Evolutionary conservation across 1,139 yeast genomes (phyloP), one percentile per base, ranked within the genome.

Genomic region (Yamadazyma sp.): DNA sequence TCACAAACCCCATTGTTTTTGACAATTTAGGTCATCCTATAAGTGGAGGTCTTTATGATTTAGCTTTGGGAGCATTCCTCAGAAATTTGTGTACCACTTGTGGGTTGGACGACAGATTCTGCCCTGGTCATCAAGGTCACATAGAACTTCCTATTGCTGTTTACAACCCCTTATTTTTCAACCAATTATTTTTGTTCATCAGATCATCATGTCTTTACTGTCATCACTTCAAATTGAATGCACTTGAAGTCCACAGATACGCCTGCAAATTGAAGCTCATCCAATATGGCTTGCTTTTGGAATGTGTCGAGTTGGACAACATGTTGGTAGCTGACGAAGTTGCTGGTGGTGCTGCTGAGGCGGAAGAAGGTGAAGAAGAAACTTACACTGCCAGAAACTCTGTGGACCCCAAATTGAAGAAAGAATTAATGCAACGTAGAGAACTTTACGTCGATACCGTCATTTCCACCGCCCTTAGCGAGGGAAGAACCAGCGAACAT

Each of bases 121-220:
- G 99, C 68, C 97, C 98, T 2, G 99, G 99, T 28, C 99, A 94
- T 63, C 89, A 88, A 66, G 99, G 99, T 44, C 98, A 94, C 63
- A 89, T 94, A 45, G 97, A 92, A 61, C 76, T 94, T 51, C 98
- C 98, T 8, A 84, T 88, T 30, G 96, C 98, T 5, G 95, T 88
- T 34, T 94, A 89, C 70, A 92, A 89, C 59, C 98, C 98, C 14
- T 69, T 94, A 55, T 92, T 94, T 59, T 92, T 94, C 79, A 79
- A 81, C 58, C 98, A 92, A 64, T 73, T 94, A 73, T 92, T 83
- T 69, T 76, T 87, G 45, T 82, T 84, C 54, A 73, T 94, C 56
- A 76, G 98, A 61, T 77, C 92, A 31, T 69, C 92, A 20, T 94
- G 99, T 75, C 74, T 92, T 43, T 91, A 81, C 66, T 94, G 99